Percentiles rank a stretch among this genome's conserved stretches.
phyloP scores from a whole-genome alignment of 2,329 filamentous ascomycete species.

The Didymosphaeria variabile region DNA sequence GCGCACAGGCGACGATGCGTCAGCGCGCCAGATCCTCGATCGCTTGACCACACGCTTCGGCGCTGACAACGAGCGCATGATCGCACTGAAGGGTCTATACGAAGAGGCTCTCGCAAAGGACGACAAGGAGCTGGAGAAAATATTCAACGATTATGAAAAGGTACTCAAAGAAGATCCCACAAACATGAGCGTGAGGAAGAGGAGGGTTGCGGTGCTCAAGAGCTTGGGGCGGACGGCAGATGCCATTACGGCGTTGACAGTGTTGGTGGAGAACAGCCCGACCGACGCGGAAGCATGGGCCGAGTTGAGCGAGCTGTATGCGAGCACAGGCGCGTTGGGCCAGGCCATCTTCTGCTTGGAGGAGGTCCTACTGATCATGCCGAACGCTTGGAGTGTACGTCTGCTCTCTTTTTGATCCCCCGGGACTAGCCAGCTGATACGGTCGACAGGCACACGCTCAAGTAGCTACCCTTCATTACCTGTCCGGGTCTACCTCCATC shows the following conservation, averaged over 20 bases:
- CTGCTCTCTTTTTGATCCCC: background rate
- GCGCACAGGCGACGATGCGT: constrained; percentile 81
- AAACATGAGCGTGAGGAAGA: constrained; percentile 86
- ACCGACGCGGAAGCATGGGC: constrained; percentile 95
- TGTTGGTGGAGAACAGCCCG: constrained; percentile 81
- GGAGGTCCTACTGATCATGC: constrained; percentile 84
- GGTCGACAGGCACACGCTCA: constrained; percentile 78
- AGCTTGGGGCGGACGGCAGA: constrained; percentile 75
- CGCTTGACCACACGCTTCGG: constrained; percentile 84
- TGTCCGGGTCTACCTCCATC: constrained; percentile 60
- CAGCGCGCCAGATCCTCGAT: constrained; percentile 78
- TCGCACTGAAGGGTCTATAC: constrained; percentile 82
- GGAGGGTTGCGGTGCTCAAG: constrained; percentile 80
- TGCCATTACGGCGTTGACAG: constrained; percentile 76
- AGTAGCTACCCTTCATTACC: constrained; percentile 82
- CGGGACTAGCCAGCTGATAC: background rate
- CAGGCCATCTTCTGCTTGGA: constrained; percentile 91
- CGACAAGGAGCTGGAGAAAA: constrained; percentile 69
- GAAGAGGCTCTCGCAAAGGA: constrained; percentile 82
- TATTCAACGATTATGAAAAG: constrained; percentile 80
- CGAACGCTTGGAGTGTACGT: constrained; percentile 94
- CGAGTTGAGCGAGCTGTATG: constrained; percentile 88
- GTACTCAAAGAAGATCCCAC: constrained; percentile 77
- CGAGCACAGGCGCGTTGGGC: constrained; percentile 77
- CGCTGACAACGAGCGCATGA: constrained; percentile 81